Conservation (phyloP, 2,329 filamentous ascomycete species). For the Aspergillus sp. region DNA sequence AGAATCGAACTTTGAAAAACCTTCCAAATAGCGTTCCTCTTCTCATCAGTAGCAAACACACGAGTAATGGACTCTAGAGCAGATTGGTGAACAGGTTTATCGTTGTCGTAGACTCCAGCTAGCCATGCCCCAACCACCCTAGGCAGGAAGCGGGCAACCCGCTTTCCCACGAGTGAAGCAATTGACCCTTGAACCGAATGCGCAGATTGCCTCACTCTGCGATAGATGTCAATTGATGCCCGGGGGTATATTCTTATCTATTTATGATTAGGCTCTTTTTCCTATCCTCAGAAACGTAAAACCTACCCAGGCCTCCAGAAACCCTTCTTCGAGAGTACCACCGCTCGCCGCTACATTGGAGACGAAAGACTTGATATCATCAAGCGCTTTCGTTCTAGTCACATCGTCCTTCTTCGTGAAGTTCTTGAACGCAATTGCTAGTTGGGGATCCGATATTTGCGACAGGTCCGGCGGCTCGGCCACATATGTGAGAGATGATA, state of each 20-base stretch:
- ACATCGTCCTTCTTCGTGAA: conserved; percentile 88
- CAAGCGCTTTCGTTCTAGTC: conserved; percentile 86
- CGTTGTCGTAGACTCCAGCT: conserved; percentile 81
- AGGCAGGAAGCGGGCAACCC: conserved; percentile 77
- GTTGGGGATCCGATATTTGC: conserved; percentile 72
- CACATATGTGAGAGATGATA: conserved; percentile 78
- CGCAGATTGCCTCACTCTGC: conserved; percentile 82
- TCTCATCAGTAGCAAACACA: conserved; percentile 78
- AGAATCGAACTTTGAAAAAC: conserved; percentile 79
- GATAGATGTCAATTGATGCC: conserved; percentile 83
- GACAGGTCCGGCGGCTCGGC: conserved; percentile 80
- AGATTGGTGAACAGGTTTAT: conserved; percentile 72
- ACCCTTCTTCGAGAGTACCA: conserved; percentile 70
- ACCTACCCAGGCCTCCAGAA: conserved; percentile 87
- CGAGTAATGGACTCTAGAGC: conserved; percentile 72
- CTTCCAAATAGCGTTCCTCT: conserved; percentile 72
- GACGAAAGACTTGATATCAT: conserved; percentile 73
- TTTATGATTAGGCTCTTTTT: conserved; percentile 13
- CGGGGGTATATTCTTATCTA: conserved; percentile 85
- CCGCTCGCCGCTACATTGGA: conserved; percentile 53
- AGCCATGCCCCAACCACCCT: conserved; percentile 86
- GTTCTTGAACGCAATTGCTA: conserved; percentile 90
- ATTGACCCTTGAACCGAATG: conserved; percentile 71
- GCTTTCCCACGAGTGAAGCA: conserved; percentile 65
- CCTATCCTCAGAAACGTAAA: conserved; percentile 7